Evolutionary conservation across 371 early-diverging fungal species (phyloP).

Genomic region (Mucor irregularis): DNA sequence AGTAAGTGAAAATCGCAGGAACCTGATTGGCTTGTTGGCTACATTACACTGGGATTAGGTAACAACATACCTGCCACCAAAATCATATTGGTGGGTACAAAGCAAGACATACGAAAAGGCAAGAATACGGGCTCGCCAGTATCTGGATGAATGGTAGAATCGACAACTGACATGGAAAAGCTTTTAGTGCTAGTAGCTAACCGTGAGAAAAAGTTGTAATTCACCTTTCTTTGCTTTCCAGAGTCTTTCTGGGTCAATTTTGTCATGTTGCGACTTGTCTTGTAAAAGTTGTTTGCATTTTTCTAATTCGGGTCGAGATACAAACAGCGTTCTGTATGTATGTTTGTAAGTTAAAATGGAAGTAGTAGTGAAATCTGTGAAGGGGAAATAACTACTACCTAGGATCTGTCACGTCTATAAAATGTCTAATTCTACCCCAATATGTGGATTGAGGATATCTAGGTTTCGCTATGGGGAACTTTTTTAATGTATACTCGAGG

Average conservation of each 20-base stretch:
- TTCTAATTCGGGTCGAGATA: conserved; percentile 55
- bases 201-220: conserved; percentile 6
- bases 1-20: not conserved
- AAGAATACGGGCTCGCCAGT: conserved; percentile 78
- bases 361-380: not conserved
- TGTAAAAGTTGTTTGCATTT: conserved; percentile 60
- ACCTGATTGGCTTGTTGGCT: too few species aligned
- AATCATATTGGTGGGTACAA: conserved; percentile 84
- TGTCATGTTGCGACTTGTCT: conserved; percentile 40
- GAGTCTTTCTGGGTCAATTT: conserved; percentile 48
- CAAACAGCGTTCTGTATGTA: conserved; percentile 63
- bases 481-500: too few species aligned
- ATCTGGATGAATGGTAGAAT: conserved; percentile 82
- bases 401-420: conserved; percentile 74
- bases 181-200: not conserved
- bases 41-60: conserved; percentile 73
- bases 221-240: conserved; percentile 79
- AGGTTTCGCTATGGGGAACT: conserved; percentile 51
- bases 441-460: conserved; percentile 72
- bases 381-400: conserved; percentile 31
- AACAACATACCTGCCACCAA: conserved; percentile 80
- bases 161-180: too few species aligned
- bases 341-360: not conserved
- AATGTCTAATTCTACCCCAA: conserved; percentile 73
- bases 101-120: conserved; percentile 84